Conservation (phyloP, 768 basidiomycete species). For the Wakefieldia striispora region DNA sequence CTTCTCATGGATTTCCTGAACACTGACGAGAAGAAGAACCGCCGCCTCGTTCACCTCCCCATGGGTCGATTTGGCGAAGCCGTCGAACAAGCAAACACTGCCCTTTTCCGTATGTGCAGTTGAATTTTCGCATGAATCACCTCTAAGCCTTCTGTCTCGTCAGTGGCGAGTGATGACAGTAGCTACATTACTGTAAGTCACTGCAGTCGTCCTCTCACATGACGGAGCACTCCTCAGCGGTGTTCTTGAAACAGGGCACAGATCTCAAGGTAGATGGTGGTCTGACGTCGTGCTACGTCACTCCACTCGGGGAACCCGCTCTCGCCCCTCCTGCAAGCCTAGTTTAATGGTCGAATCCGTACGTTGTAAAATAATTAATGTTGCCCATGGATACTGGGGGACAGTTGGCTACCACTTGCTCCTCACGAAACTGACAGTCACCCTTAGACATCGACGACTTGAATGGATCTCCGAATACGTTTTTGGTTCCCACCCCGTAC, state of each 20-base stretch:
- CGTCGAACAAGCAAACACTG: conserved; percentile 89
- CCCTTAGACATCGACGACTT: too few relatives aligned
- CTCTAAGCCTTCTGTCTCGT: conserved; percentile 2
- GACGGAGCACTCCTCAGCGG: conserved; percentile 3
- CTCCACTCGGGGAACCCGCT: conserved; percentile 73
- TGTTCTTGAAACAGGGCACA: conserved; percentile 58
- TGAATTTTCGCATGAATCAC: conserved; percentile 1
- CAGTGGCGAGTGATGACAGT: conserved; percentile 92
- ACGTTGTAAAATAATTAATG: too few relatives aligned
- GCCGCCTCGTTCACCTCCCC: conserved; percentile 86
- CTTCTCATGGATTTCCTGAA: conserved; percentile 98
- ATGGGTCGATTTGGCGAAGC: conserved; percentile 99
- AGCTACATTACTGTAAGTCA: conserved; percentile 87
- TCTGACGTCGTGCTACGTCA: conserved; percentile 89
- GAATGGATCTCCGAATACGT: too few relatives aligned
- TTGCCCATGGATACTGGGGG: too few relatives aligned
- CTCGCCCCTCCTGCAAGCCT: conserved; percentile 73
- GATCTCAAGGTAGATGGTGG: conserved; percentile 98
- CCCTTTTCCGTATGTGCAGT: conserved; percentile 82
- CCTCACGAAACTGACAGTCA: not conserved
- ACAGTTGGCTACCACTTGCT: too few relatives aligned
- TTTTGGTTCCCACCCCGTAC: too few relatives aligned
- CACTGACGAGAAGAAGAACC: conserved; percentile 91
- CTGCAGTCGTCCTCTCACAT: not conserved
- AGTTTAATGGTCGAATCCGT: conserved; percentile 21